Conservation (phyloP, 352 stramenopile genomes). For the Pythium coloratum region DNA sequence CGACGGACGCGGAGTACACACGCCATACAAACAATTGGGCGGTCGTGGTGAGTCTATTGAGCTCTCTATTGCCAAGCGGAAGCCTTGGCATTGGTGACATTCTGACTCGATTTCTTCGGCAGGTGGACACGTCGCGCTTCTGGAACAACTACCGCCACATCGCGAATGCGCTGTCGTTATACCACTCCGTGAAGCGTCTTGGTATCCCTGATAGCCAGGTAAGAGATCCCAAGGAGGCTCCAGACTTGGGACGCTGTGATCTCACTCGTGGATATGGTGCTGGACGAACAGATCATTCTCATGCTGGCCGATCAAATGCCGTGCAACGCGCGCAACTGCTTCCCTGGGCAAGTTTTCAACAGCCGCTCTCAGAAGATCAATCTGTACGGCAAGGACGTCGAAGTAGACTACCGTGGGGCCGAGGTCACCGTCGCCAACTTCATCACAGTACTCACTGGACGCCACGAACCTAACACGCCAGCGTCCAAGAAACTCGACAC, state of each 20-base stretch:
- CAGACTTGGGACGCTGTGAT: too few relatives aligned
- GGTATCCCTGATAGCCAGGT: constrained; percentile 94
- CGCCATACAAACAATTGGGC: constrained; percentile 89
- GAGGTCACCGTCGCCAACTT: constrained; percentile 98
- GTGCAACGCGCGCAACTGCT: constrained; percentile 91
- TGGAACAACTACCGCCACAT: constrained; percentile 98
- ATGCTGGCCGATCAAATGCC: constrained; percentile 97
- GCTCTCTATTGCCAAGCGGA: not conserved
- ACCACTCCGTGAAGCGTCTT: constrained; percentile 91
- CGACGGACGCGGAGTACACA: constrained; percentile 40
- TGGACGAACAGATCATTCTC: constrained; percentile 84
- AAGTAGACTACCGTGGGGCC: constrained; percentile 94
- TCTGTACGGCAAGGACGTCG: constrained; percentile 90
- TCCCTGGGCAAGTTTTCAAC: constrained; percentile 90
- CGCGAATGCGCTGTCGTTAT: constrained; percentile 94
- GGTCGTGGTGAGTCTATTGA: constrained; percentile 56
- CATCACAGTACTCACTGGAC: constrained; percentile 91
- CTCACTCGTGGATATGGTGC: not conserved
- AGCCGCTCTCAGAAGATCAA: constrained; percentile 90
- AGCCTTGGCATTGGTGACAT: not conserved
- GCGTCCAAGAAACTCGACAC: constrained; percentile 88
- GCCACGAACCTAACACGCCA: constrained; percentile 86
- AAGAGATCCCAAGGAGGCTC: too few relatives aligned
- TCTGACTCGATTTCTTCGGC: not conserved
- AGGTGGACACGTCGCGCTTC: constrained; percentile 95